These are phyloP conservation scores for Boletus vinaceobasis DNA, from an alignment of 768 basidiomycete species.

Conservation along the genomic window DNA sequence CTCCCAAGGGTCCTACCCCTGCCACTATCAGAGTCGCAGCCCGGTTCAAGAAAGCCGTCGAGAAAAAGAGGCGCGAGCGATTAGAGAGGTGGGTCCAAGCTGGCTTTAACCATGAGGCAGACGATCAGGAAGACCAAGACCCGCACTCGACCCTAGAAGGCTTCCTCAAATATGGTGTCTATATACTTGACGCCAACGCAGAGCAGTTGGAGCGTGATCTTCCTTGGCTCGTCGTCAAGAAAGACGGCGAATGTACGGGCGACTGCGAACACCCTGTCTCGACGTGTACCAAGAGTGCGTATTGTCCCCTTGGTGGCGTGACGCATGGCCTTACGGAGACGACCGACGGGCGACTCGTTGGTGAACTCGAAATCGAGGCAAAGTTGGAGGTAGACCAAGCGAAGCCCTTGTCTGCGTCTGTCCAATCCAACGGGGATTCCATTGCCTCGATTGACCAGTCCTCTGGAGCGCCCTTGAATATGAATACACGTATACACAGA, in stretches of 20 bases:
- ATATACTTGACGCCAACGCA: conserved; percentile 30
- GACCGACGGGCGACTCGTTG: conserved; percentile 26
- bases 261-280: conserved; percentile 13
- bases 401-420: not conserved
- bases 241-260: conserved; percentile 25
- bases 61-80: conserved; percentile 54
- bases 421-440: not conserved
- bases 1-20: conserved; percentile 58
- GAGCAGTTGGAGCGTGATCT: conserved; percentile 26
- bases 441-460: not conserved
- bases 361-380: conserved; percentile 24
- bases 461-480: not conserved
- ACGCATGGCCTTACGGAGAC: conserved; percentile 29
- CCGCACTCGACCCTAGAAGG: conserved; percentile 23
- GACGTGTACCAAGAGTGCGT: not conserved
- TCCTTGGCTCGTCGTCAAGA: conserved; percentile 28
- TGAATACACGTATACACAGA: conserved; percentile 22
- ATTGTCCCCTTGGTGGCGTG: not conserved
- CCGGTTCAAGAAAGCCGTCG: conserved; percentile 61
- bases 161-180: conserved; percentile 31
- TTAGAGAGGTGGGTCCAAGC: conserved; percentile 20
- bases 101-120: conserved; percentile 8
- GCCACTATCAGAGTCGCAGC: conserved; percentile 59
- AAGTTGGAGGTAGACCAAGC: conserved; percentile 6
- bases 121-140: conserved; percentile 14